These are phyloP conservation scores for Pichia exigua DNA, from an alignment of 805 yeast genomes.

Conservation along the genomic window DNA sequence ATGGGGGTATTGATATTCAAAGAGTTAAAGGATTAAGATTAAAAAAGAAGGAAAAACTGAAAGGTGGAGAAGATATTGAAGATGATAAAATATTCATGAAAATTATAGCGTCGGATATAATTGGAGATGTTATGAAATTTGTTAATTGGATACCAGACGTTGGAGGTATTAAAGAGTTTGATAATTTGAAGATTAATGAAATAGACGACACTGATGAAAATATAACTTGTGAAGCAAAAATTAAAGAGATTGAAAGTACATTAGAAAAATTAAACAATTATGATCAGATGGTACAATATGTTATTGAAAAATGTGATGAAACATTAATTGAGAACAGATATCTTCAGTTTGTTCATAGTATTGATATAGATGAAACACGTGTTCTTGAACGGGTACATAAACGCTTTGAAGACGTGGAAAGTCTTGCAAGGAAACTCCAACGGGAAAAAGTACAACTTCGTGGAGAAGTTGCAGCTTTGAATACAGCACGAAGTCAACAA, in stretches of 20 bases:
- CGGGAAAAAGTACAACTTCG: conserved; percentile 54
- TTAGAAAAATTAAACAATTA: neutral
- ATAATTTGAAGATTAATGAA: conserved; percentile 7
- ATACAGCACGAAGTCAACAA: conserved; percentile 36
- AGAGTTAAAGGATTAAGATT: conserved; percentile 75
- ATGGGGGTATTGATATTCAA: conserved; percentile 40
- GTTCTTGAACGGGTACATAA: conserved; percentile 41
- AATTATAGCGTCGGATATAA: neutral
- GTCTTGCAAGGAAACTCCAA: conserved; percentile 76
- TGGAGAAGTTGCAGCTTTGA: conserved; percentile 36
- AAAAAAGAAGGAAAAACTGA: conserved; percentile 26
- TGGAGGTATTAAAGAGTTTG: conserved; percentile 3
- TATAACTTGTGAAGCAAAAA: neutral
- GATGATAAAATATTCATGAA: conserved; percentile 15
- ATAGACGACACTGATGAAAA: neutral
- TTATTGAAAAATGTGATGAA: neutral
- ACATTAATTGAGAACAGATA: conserved; percentile 28
- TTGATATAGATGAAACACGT: conserved; percentile 20
- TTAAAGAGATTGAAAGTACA: neutral
- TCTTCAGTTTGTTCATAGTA: conserved; percentile 23
- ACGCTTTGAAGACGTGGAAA: conserved; percentile 84
- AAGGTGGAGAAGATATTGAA: neutral
- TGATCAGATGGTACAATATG: neutral
- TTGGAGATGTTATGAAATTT: neutral
- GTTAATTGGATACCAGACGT: neutral